phyloP scores from a whole-genome alignment of 805 yeast genomes.

The Ogataea dorogensis region DNA sequence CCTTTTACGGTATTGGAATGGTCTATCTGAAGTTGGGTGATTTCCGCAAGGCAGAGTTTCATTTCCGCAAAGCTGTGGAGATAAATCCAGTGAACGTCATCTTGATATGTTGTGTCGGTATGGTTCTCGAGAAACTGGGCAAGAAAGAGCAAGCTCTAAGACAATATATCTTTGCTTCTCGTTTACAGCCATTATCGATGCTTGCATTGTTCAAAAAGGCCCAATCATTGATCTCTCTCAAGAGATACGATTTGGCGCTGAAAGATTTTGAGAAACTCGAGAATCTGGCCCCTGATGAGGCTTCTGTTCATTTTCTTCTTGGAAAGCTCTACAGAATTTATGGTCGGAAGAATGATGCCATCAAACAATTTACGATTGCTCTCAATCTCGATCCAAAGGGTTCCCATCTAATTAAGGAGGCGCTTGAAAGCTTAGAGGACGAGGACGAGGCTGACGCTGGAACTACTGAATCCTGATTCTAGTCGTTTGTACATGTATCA shows the following conservation, averaged over 20 bases:
- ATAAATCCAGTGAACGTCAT: constrained; percentile 91
- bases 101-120: constrained; percentile 88
- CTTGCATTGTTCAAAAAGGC: constrained; percentile 88
- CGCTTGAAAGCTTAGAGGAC: constrained; percentile 54
- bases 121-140: constrained; percentile 79
- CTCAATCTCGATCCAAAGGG: constrained; percentile 92
- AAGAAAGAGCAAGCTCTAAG: constrained; percentile 68
- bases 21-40: constrained; percentile 86
- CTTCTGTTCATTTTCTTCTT: constrained; percentile 83
- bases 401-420: constrained; percentile 78
- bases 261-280: constrained; percentile 70
- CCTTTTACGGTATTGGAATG: constrained; percentile 95
- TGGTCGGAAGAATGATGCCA: constrained; percentile 72
- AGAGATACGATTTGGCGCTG: constrained; percentile 69
- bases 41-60: constrained; percentile 76
- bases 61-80: constrained; percentile 80
- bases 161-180: constrained; percentile 80
- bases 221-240: constrained; percentile 69
- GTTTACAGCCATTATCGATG: constrained; percentile 81
- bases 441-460: constrained; percentile 19
- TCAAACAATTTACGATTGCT: constrained; percentile 84
- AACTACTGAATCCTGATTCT: constrained; percentile 13
- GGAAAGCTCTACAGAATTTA: constrained; percentile 83
- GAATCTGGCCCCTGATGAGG: constrained; percentile 88
- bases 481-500: constrained; percentile 8